Conservation (phyloP, 331 rosid species). For the Acacia pycnantha region DNA sequence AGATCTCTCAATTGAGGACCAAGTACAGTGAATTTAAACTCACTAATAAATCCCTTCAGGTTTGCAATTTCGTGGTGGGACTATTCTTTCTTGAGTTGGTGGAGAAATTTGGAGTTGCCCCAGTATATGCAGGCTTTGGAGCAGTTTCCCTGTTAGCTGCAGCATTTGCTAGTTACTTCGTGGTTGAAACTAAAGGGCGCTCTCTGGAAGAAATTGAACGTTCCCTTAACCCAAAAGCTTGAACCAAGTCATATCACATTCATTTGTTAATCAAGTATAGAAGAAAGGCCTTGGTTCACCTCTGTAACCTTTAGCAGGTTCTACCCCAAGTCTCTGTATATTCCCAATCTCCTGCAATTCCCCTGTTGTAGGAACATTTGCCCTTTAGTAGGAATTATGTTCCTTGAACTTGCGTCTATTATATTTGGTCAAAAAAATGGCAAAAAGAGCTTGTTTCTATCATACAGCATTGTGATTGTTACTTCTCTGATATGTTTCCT, state of each 20-base stretch:
- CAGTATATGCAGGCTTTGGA: constrained; percentile 76
- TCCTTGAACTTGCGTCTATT: background rate
- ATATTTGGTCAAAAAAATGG: background rate
- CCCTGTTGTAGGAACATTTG: background rate
- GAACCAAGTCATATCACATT: constrained; percentile 28
- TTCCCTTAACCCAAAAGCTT: constrained; percentile 50
- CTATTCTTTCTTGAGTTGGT: constrained; percentile 81
- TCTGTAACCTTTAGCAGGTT: constrained; percentile 11
- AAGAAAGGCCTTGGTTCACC: background rate
- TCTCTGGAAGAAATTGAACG: constrained; percentile 90
- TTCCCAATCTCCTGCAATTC: background rate
- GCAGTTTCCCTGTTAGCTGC: constrained; percentile 73
- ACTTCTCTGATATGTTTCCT: background rate
- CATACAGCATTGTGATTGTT: background rate
- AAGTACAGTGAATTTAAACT: background rate
- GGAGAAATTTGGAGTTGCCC: constrained; percentile 77
- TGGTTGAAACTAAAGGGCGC: constrained; percentile 80
- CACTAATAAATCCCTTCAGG: constrained; percentile 37
- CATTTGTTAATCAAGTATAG: background rate
- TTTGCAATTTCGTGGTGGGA: constrained; percentile 87
- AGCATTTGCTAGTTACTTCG: constrained; percentile 59
- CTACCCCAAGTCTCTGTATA: background rate
- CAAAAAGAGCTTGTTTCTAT: background rate
- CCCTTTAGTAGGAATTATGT: background rate
- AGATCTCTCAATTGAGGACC: background rate